Conservation (phyloP, 441 rosid species). For the Breynia disticha region DNA sequence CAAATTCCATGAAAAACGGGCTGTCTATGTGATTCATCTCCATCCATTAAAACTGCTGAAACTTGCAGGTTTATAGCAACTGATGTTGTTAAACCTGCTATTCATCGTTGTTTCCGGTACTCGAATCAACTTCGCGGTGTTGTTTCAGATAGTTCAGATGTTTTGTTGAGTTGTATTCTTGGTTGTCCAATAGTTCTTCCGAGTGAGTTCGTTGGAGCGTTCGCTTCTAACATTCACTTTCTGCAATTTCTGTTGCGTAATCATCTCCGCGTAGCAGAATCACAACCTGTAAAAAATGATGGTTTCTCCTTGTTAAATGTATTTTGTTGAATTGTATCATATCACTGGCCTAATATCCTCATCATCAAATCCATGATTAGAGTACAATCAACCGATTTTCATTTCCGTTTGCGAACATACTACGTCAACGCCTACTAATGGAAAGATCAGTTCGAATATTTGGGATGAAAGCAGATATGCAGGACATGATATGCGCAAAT, state of each 20-base stretch:
- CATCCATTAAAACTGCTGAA: conserved; percentile 10
- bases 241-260: conserved; percentile 17
- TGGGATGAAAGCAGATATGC: no score
- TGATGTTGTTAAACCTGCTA: background rate
- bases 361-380: no score
- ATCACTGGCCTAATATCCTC: no score
- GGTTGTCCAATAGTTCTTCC: conserved; percentile 46
- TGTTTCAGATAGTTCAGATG: conserved; percentile 43
- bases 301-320: background rate
- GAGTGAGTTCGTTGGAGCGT: conserved; percentile 54
- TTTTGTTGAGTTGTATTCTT: conserved; percentile 76
- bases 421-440: no score
- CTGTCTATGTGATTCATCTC: background rate
- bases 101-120: conserved; percentile 23
- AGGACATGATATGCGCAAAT: no score
- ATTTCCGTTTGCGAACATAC: no score
- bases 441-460: no score
- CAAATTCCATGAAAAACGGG: conserved; percentile 29
- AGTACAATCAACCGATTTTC: no score
- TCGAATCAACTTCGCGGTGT: conserved; percentile 52
- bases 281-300: conserved; percentile 41
- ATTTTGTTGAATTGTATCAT: no score
- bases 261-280: conserved; percentile 53
- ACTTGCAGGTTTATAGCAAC: background rate
- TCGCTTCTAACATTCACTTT: conserved; percentile 17